Base-by-base conservation (phyloP, 768 basidiomycete species). In the Floccularia luteovirens region DNA sequence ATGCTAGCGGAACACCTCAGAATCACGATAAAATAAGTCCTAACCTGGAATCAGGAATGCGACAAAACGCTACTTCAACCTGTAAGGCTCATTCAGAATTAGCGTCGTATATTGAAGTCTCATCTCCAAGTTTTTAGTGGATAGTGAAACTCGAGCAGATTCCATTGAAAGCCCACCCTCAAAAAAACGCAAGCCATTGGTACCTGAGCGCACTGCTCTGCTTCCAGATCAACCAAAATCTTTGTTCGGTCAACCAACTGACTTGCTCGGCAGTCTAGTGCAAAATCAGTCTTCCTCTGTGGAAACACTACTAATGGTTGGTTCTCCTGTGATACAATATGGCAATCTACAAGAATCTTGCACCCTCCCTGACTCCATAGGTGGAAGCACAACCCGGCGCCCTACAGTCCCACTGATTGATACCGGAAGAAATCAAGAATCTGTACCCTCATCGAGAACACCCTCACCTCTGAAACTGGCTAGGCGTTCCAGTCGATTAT, bases 381-480 rank as follows among this genome's bases (percentile, higher is more conserved):
- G 8, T 24, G 10, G 20, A 17, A n/a, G n/a, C 27, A 30, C 30
- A n/a, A 39, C 22, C 31, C 43, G 21, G 24, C 17, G 30, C 20
- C 46, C 3, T 48, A 37, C 52, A 6, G 45, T 46, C 11, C 40
- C 34, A 6, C 56, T 60, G 27, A 53, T 55, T 13, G 55, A 55
- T 38, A 53, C 47, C 3, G 57, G 49, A 21, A 51, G 48, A 30
- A 40, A 47, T 42, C 52, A 48, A 40, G 47, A 49, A 2, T 68
- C 53, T 3, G 66, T 84, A 24, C 79, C 80, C 0, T 85, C 82
- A 1, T 86, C 82, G 5, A 66, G 53, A 17, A 69, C 72, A 2
- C 70, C 70, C 3, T 73, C 72, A 2, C 79, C 76, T 0, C 68
- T 80, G 63, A 77, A 74, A 46, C 53, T 67, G 4, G 57, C 51